These are phyloP conservation scores for Aureobasidium musti DNA, from an alignment of 2,329 filamentous ascomycete species.

Conservation along the genomic window DNA sequence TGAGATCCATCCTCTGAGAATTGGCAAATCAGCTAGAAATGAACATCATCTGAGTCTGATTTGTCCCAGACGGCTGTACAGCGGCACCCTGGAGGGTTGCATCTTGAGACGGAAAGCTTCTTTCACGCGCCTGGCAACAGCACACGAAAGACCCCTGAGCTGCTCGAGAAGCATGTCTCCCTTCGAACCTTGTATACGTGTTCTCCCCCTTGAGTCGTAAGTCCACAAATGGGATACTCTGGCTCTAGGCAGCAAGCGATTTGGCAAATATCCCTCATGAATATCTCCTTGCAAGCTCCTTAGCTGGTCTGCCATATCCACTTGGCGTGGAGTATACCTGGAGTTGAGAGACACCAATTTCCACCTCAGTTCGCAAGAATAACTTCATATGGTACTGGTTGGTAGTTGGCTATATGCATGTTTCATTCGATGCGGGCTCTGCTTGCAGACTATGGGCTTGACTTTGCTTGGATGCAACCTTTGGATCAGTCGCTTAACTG, in stretches of 20 bases:
- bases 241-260: background rate
- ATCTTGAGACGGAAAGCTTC: background rate
- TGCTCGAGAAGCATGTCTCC: background rate
- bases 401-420: background rate
- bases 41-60: background rate
- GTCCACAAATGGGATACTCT: background rate
- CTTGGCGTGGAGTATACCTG: background rate
- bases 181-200: background rate
- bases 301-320: background rate
- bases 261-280: background rate
- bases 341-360: background rate
- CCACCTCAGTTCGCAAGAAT: background rate
- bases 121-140: background rate
- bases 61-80: background rate
- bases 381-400: background rate
- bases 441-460: background rate
- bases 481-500: no score
- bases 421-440: background rate
- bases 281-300: background rate
- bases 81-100: background rate
- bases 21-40: background rate
- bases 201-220: background rate
- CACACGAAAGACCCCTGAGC: background rate
- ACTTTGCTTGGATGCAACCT: background rate
- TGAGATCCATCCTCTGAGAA: constrained; percentile 12